Percentiles rank a stretch among this genome's conserved stretches.
phyloP scores from a whole-genome alignment of 208 protist genomes.

The Crithidia brevicula region DNA sequence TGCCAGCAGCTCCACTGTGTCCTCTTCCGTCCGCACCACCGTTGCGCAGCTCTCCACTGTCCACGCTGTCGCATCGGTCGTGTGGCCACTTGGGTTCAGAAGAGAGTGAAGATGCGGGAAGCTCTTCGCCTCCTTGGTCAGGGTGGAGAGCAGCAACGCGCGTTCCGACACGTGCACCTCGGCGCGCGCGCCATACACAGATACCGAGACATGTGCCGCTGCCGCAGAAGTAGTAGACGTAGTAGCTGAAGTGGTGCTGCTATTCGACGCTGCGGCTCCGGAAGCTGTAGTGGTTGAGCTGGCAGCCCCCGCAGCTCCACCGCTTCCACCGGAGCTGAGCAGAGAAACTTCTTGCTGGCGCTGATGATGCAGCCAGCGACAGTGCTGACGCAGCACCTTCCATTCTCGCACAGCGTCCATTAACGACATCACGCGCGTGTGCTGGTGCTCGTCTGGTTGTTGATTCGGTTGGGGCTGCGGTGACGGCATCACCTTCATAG shows the following conservation, averaged over 20 bases:
- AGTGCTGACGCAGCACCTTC: constrained; percentile 13
- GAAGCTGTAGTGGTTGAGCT: background rate
- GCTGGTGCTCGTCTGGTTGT: background rate
- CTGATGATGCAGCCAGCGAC: constrained; percentile 12
- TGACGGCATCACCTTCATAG: too few species aligned
- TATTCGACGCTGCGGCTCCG: background rate
- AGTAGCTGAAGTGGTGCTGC: background rate
- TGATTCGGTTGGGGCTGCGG: background rate
- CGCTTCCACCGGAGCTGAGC: too few species aligned
- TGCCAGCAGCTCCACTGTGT: constrained; percentile 17
- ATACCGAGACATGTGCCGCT: too few species aligned
- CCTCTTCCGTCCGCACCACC: background rate
- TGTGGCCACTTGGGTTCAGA: constrained; percentile 14
- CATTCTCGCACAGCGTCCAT: constrained; percentile 27
- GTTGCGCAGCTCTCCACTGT: background rate
- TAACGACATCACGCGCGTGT: too few species aligned
- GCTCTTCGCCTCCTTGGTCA: constrained; percentile 3
- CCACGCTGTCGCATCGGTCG: constrained; percentile 1
- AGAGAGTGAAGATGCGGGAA: constrained; percentile 40
- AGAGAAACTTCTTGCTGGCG: too few species aligned
- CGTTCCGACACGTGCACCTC: constrained; percentile 26
- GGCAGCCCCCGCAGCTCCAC: too few species aligned
- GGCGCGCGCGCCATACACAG: too few species aligned
- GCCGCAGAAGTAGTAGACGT: too few species aligned
- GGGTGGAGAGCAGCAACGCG: constrained; percentile 17